These are phyloP conservation scores for Ceratocystis cacaofunesta DNA, from an alignment of 2,329 filamentous ascomycete species.

Conservation along the genomic window DNA sequence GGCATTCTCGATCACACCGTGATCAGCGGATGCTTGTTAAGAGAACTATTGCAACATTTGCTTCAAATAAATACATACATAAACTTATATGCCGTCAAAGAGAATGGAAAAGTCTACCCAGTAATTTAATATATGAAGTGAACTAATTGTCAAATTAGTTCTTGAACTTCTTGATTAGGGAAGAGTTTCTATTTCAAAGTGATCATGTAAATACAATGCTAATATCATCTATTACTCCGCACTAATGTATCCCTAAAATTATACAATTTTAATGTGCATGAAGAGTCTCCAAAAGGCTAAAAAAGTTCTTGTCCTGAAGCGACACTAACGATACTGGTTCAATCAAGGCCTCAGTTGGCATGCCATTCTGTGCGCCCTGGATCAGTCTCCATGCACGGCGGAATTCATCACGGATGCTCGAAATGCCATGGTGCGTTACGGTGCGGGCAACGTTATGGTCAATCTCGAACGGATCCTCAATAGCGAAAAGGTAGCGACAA, in stretches of 20 bases:
- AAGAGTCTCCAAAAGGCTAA: slow-evolving; percentile 7
- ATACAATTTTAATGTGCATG: slow-evolving; percentile 5
- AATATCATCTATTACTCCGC: no score
- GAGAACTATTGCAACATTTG: slow-evolving; percentile 29
- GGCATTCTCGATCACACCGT: slow-evolving; percentile 19
- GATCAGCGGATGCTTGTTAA: slow-evolving; percentile 28
- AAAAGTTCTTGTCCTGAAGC: slow-evolving; percentile 23
- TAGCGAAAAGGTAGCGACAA: slow-evolving; percentile 70
- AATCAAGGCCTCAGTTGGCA: slow-evolving; percentile 34
- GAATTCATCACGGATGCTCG: slow-evolving; percentile 72
- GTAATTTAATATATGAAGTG: no score
- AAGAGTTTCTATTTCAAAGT: no score
- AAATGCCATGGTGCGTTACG: slow-evolving; percentile 69
- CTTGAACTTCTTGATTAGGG: no score
- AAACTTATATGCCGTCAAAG: no score
- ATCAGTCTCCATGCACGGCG: slow-evolving; percentile 64
- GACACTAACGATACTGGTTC: slow-evolving; percentile 32
- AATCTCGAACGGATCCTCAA: slow-evolving; percentile 82
- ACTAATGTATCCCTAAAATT: no score
- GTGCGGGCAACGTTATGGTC: slow-evolving; percentile 81
- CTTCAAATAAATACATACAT: no score
- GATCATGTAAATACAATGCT: no score
- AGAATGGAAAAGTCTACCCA: no score
- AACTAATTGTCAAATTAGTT: no score
- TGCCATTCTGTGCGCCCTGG: slow-evolving; percentile 27